These are phyloP conservation scores for Corchorus capsularis DNA, from an alignment of 345 rosid genomes.

Conservation along the genomic window DNA sequence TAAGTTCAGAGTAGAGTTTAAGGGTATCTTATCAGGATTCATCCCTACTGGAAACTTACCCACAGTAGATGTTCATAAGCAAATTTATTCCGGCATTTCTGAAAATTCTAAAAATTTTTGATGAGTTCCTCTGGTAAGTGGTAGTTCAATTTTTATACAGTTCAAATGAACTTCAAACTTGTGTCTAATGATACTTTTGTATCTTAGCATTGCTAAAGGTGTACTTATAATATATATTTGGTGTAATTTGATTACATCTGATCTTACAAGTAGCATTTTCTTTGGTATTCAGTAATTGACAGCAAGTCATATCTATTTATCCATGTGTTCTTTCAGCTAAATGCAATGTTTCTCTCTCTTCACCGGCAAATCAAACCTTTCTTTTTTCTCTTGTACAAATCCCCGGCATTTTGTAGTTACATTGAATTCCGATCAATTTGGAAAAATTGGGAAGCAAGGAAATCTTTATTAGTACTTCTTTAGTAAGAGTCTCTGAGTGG, in stretches of 20 bases:
- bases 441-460: no score
- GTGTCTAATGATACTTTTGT: neutral
- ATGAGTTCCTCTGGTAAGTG: neutral
- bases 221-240: neutral
- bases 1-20: constrained; percentile 2
- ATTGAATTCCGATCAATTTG: no score
- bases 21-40: neutral
- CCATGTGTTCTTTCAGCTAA: no score
- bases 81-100: neutral
- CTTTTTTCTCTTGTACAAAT: no score
- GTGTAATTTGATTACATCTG: neutral
- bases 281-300: no score
- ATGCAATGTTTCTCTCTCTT: no score
- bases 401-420: no score
- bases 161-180: neutral
- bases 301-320: no score
- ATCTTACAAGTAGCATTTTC: neutral
- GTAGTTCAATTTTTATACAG: neutral
- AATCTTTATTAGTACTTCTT: no score
- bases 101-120: constrained; percentile 17
- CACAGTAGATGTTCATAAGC: neutral
- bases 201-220: neutral
- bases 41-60: neutral
- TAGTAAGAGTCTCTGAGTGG: no score
- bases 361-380: no score